Evolutionary conservation across 768 basidiomycete genomes (phyloP), one percentile per base, ranked within the genome.

Genomic region (Candolleomyces aberdarensis): DNA sequence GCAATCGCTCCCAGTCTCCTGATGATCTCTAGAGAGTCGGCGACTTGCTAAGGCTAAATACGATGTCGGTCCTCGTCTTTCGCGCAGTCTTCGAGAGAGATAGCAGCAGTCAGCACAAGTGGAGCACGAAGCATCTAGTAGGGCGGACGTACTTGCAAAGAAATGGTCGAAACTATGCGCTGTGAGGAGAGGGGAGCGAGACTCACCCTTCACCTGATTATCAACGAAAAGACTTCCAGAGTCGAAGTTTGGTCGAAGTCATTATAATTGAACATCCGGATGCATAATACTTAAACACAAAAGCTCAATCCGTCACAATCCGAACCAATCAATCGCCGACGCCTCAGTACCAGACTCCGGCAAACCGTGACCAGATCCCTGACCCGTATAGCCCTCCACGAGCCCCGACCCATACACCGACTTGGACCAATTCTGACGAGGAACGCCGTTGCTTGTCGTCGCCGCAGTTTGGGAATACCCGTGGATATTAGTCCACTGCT

Each of bases 1-100:
- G 80, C 80, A 40, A 82, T 82, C 51, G 80, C 68, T 57, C 80
- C 80, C 14, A 82, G 71, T 1, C 80, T 70, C 11, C 80, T 70
- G 58, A 82, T 80, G 51, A 82, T 71, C 66, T 82, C 80, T 3
- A 80, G 80, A 0, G 80, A 76, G 64, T 82, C 81, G 56, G 79
- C 80, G 3, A 81, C 80, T 65, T 82, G 80, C 57, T 82, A 80
- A 1, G 80, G 80, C 15, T 79, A 78, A 6, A 82, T 73, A 15
- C 81, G 70, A 0, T 80, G 75, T 0, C 80, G 69, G 63, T 81
- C 75, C 59, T 80, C 78, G 68, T 82, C 81, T 31, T 72, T 69
- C 0, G 67, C 65, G 80, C 80, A 82, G 56, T 81, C 78, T 81
- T 56, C 17, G 26, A 26, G 26, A 3, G 26, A 26, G 26, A 26